Conservation (phyloP, 2,329 filamentous ascomycete species). For the Neoarthrinium moseri region DNA sequence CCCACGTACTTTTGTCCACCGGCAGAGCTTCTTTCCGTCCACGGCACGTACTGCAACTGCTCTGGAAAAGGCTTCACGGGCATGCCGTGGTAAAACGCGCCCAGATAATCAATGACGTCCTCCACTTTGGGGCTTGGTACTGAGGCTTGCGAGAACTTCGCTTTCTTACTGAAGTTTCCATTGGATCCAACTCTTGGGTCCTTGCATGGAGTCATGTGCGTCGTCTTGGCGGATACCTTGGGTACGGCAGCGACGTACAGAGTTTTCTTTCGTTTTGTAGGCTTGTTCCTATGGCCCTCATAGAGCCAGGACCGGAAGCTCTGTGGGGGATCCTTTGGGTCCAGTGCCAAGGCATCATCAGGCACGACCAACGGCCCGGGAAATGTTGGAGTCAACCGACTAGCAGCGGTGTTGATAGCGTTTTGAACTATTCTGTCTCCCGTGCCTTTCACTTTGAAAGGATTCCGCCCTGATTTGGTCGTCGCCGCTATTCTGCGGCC, state of each 20-base stretch:
- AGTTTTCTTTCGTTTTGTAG: slow-evolving; percentile 42
- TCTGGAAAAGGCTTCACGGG: slow-evolving; percentile 41
- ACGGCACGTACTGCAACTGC: slow-evolving; percentile 44
- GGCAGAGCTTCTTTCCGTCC: slow-evolving; percentile 32
- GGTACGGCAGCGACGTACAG: slow-evolving; percentile 55
- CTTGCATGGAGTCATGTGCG: slow-evolving; percentile 42
- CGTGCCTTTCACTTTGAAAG: slow-evolving; percentile 11
- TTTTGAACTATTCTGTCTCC: slow-evolving; percentile 11
- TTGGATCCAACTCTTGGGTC: slow-evolving; percentile 19
- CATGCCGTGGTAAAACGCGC: slow-evolving; percentile 53
- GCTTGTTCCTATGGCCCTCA: slow-evolving; percentile 44
- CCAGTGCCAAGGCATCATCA: slow-evolving; percentile 54
- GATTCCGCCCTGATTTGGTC: slow-evolving; percentile 24
- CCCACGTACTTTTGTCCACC: slow-evolving; percentile 39
- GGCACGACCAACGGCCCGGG: slow-evolving; percentile 61
- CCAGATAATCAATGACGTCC: slow-evolving; percentile 35
- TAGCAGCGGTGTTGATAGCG: slow-evolving; percentile 15
- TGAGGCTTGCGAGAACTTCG: neutral
- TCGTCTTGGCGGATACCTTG: slow-evolving; percentile 30
- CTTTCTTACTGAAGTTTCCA: neutral
- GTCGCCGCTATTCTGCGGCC: slow-evolving; percentile 28
- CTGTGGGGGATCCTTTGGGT: slow-evolving; percentile 51
- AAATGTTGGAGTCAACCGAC: slow-evolving; percentile 37
- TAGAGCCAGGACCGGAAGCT: slow-evolving; percentile 50
- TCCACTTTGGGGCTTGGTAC: slow-evolving; percentile 21